phyloP scores from a whole-genome alignment of 192 early-diverging fungal genomes.

The Spizellomyces punctatus region DNA sequence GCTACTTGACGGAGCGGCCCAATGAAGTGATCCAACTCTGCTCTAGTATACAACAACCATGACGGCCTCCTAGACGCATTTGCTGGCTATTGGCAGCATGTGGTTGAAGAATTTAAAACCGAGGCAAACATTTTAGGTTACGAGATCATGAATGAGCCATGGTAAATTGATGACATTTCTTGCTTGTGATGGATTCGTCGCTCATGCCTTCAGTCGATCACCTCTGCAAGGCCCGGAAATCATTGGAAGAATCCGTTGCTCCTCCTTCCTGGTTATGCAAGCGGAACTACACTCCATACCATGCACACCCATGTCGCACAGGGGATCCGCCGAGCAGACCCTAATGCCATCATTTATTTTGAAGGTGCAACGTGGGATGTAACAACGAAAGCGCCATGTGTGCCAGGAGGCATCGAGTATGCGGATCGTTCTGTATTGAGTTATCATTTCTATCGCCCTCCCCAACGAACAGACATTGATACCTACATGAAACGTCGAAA shows the following conservation, averaged over 20 bases:
- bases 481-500: conserved; percentile 42
- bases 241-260: conserved; percentile 41
- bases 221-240: conserved; percentile 29
- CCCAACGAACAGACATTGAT: conserved; percentile 44
- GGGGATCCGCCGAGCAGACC: conserved; percentile 55
- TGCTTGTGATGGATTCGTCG: too few relatives aligned
- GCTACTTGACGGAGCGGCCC: conserved; percentile 39
- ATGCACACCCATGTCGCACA: conserved; percentile 54
- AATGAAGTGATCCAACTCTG: conserved; percentile 20
- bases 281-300: conserved; percentile 47
- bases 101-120: conserved; percentile 49
- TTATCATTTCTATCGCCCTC: conserved; percentile 60
- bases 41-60: conserved; percentile 55
- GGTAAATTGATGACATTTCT: conserved; percentile 43
- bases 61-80: conserved; percentile 58
- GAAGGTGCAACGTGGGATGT: conserved; percentile 60
- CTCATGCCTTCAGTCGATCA: too few relatives aligned
- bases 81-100: conserved; percentile 58
- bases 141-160: conserved; percentile 69
- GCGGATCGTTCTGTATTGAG: conserved; percentile 49
- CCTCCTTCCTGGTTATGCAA: conserved; percentile 49
- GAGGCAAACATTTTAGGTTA: conserved; percentile 62
- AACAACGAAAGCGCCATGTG: conserved; percentile 43
- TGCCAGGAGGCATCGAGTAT: conserved; percentile 47
- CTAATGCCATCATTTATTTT: conserved; percentile 56